These are phyloP conservation scores for Lactarius vividus DNA, from an alignment of 768 basidiomycete genomes.

Conservation along the genomic window DNA sequence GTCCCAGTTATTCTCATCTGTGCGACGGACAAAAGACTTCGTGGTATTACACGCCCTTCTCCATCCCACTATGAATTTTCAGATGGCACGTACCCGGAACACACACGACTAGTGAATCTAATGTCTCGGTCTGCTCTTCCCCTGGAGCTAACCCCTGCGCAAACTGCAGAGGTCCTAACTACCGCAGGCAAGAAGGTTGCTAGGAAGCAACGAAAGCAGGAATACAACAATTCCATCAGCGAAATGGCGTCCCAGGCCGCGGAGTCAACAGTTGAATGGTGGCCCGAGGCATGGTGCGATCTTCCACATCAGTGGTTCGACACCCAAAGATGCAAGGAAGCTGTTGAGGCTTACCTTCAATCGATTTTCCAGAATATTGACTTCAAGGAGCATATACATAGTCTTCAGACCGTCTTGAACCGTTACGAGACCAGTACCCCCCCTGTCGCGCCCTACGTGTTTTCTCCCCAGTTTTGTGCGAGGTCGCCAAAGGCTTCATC, in stretches of 20 bases:
- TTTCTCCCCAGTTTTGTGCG: neutral
- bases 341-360: neutral
- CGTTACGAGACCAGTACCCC: neutral
- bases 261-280: slow-evolving; percentile 27
- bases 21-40: neutral
- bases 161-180: neutral
- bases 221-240: neutral
- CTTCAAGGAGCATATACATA: neutral
- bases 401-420: neutral
- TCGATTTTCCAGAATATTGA: neutral
- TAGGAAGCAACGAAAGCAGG: too few relatives aligned
- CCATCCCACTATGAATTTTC: slow-evolving; percentile 29
- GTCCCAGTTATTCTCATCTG: neutral
- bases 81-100: neutral
- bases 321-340: neutral
- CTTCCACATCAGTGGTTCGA: neutral
- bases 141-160: neutral
- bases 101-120: neutral
- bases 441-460: neutral
- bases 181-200: neutral
- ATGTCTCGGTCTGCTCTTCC: neutral
- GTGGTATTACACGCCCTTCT: neutral
- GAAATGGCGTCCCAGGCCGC: neutral
- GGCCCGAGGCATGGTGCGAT: neutral
- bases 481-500: neutral